phyloP scores from a whole-genome alignment of 768 basidiomycete genomes.

The Xerocomellus intermedius region DNA sequence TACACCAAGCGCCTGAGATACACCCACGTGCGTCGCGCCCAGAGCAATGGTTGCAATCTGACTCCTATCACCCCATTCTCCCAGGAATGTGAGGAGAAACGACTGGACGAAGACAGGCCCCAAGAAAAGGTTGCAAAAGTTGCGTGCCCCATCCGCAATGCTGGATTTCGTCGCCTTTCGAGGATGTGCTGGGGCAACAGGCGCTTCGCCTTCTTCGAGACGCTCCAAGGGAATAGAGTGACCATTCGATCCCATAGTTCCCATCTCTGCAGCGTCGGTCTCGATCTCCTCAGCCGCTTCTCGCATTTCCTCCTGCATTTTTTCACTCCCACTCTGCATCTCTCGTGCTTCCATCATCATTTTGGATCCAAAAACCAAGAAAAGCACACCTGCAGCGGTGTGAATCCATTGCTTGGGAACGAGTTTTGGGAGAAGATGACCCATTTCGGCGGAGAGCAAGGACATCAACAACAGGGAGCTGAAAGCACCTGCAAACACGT shows the following conservation, averaged over 20 bases:
- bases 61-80: conserved; percentile 98
- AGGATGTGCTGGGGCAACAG: conserved; percentile 10
- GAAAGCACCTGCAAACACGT: conserved; percentile 89
- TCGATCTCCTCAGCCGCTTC: conserved; percentile 97
- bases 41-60: conserved; percentile 97
- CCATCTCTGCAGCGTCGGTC: conserved; percentile 61
- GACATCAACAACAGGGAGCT: conserved; percentile 91
- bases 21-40: conserved; percentile 87
- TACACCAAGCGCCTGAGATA: neutral
- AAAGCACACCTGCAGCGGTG: conserved; percentile 72
- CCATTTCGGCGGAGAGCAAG: conserved; percentile 89
- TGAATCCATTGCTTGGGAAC: conserved; percentile 72
- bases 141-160: conserved; percentile 65
- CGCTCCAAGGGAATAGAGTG: conserved; percentile 64
- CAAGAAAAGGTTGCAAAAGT: conserved; percentile 77
- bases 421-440: conserved; percentile 82
- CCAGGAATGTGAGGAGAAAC: conserved; percentile 94
- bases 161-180: conserved; percentile 20
- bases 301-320: conserved; percentile 91
- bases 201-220: conserved; percentile 65
- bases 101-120: conserved; percentile 96
- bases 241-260: conserved; percentile 29
- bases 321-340: conserved; percentile 77
- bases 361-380: conserved; percentile 85
- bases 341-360: conserved; percentile 83